A percentile compares a stretch with the other conserved stretches of the same genome.
phyloP scores from a whole-genome alignment of 2,329 filamentous ascomycete species.

The Cladosporium sp. region DNA sequence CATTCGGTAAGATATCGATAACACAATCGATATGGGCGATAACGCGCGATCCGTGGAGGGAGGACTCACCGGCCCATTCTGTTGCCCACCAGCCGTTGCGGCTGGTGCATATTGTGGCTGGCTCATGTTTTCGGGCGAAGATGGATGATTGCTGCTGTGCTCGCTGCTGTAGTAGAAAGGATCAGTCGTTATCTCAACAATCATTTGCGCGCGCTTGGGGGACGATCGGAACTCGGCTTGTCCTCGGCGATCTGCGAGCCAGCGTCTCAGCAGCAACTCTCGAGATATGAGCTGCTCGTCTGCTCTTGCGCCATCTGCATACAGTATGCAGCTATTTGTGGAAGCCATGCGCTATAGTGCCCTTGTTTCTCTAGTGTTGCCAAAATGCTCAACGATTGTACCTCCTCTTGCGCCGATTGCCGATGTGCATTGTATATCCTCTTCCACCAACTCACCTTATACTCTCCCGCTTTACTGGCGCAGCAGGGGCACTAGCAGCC shows the following conservation, averaged over 20 bases:
- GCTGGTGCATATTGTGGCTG: constrained; percentile 62
- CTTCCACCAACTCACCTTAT: neutral
- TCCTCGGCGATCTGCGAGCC: neutral
- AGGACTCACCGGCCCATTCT: constrained; percentile 53
- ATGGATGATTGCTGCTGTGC: neutral
- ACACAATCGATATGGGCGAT: constrained; percentile 20
- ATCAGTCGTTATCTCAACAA: constrained; percentile 7
- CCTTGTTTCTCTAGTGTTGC: too few relatives aligned
- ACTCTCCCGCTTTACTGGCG: constrained; percentile 7
- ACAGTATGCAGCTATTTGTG: neutral
- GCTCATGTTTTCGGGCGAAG: constrained; percentile 47
- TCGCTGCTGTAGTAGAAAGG: constrained; percentile 3
- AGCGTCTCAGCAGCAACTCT: neutral
- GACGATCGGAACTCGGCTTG: neutral
- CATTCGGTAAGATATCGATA: constrained; percentile 5
- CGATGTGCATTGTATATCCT: neutral
- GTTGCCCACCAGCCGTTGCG: constrained; percentile 61
- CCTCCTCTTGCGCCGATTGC: neutral
- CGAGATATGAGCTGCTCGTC: neutral
- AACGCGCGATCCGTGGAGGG: constrained; percentile 4
- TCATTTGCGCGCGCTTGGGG: neutral
- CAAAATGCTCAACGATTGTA: too few relatives aligned
- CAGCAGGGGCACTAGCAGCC: constrained; percentile 13
- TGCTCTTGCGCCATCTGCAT: neutral
- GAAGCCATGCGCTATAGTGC: too few relatives aligned